Evolutionary conservation across 176 grass and related monocot species (phyloP).

Genomic region (Rhynchospora tenuis): DNA sequence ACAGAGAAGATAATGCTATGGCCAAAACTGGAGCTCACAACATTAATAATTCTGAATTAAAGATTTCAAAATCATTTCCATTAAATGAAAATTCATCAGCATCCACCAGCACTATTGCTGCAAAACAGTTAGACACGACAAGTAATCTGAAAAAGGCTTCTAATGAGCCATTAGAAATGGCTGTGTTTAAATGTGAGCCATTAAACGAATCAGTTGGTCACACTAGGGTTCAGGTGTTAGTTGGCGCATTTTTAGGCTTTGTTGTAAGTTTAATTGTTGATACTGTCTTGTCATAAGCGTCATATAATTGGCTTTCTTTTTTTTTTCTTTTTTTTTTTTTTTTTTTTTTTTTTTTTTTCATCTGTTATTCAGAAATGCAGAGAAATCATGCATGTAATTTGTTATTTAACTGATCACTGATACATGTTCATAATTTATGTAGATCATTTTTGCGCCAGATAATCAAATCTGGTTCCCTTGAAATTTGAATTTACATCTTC

Average conservation of each 20-base stretch:
- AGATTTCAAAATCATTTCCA: slow-evolving; percentile 26
- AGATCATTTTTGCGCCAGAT: not conserved
- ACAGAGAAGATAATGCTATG: not conserved
- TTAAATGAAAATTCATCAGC: not conserved
- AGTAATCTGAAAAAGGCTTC: slow-evolving; percentile 7
- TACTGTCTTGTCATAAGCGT: slow-evolving; percentile 35
- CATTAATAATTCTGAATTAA: slow-evolving; percentile 19
- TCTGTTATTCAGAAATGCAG: not conserved
- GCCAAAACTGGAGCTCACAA: slow-evolving; percentile 15
- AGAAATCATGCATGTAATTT: slow-evolving; percentile 4
- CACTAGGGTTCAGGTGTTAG: slow-evolving; percentile 62
- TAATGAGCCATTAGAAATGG: slow-evolving; percentile 6
- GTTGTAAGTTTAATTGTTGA: slow-evolving; percentile 49
- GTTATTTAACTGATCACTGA: not conserved
- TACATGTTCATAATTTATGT: not conserved
- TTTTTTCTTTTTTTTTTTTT: not conserved
- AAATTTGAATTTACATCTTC: not conserved
- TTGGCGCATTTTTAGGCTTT: slow-evolving; percentile 72
- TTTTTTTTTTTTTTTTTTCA: not conserved
- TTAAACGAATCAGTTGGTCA: slow-evolving; percentile 78
- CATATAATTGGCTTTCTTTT: not conserved
- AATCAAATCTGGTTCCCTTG: not conserved
- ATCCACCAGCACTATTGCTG: not conserved
- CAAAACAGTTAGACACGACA: not conserved
- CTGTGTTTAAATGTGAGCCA: not conserved